Base-by-base conservation (phyloP, 352 stramenopile species). In the Globisporangium uncinulatum region DNA sequence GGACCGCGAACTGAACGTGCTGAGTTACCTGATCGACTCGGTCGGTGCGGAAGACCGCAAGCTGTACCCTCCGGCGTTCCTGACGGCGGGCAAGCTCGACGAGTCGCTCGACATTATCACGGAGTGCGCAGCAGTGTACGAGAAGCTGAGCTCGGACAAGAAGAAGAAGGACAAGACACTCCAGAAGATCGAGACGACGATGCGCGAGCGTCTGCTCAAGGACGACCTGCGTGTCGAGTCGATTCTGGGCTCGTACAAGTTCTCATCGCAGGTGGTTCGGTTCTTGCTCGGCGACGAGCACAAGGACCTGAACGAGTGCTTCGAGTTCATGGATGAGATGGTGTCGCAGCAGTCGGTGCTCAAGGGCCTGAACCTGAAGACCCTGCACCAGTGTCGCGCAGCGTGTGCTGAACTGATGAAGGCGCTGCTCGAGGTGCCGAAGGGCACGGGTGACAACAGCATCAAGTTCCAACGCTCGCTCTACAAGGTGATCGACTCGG, bases 101-200 rank as follows among this genome's bases (percentile, higher is more conserved):
- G 83, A 95, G 61, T 92, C 85, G 13, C 69, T 95, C 21, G 85
- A 95, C 51, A 95, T 93, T 51, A 86, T 92, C 43, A 73, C 76
- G 0, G 85, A 95, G 24, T 95, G 85, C 46, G 75, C 78, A 0
- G 69, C 81, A 14, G 57, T 93, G 24, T 92, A 93, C 54, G 81
- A 95, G 54, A 90, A 91, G 57, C 70, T 95, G 20, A 86, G 79
- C 54, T 79, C 74, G 2, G 85, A 93, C 66, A 92, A 94, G 62
- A 95, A 95, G 65, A 93, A 93, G 62, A 92, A 95, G 53, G 85
- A 90, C 14, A 95, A 95, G 67, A 67, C 79, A 3, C 57, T 95
- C 21, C 83, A 95, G 58, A 95, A 93, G 68, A 86, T 95, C 41
- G 85, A 93, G 51, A 89, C 72, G 17, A 86, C 77, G 11, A 95